phyloP scores from a whole-genome alignment of 1,284 basidiomycete species.

The Leccinum subspadiceum region DNA sequence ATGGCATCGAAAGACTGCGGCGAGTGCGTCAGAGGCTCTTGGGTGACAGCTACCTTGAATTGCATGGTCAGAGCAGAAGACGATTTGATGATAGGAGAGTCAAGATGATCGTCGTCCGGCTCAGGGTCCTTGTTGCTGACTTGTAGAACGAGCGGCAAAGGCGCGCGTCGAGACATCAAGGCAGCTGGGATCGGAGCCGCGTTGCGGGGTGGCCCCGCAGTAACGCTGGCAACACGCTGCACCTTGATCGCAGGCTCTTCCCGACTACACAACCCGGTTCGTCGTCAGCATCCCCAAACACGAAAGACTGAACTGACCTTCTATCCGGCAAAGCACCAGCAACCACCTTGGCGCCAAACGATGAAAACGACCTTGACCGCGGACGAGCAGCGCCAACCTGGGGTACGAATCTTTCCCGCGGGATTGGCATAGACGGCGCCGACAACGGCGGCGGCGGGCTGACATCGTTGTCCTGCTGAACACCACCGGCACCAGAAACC shows the following conservation, averaged over 20 bases:
- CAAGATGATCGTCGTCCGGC: not conserved
- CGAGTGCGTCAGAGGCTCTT: conserved; percentile 10
- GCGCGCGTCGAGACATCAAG: conserved; percentile 21
- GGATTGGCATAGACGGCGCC: conserved; percentile 36
- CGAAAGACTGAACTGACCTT: conserved; percentile 20
- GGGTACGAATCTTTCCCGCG: conserved; percentile 62
- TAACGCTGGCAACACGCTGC: not conserved
- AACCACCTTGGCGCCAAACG: conserved; percentile 41
- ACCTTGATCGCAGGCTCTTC: conserved; percentile 24
- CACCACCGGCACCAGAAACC: not conserved
- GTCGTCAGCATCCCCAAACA: not conserved
- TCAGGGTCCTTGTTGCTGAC: conserved; percentile 7
- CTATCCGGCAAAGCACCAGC: not conserved
- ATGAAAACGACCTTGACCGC: conserved; percentile 73
- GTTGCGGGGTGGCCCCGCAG: conserved; percentile 4
- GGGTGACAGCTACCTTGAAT: conserved; percentile 13
- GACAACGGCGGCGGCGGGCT: not conserved
- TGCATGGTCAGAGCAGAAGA: conserved; percentile 12
- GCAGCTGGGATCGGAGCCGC: conserved; percentile 19
- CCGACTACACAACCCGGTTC: conserved; percentile 10
- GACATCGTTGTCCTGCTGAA: not conserved
- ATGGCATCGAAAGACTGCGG: conserved; percentile 3
- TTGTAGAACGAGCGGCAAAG: conserved; percentile 21
- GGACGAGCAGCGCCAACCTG: conserved; percentile 51
- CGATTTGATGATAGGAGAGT: conserved; percentile 7